Evolutionary conservation across 495 filamentous ascomycete species (phyloP).

Genomic region (Aspergillus incahuasiensis): DNA sequence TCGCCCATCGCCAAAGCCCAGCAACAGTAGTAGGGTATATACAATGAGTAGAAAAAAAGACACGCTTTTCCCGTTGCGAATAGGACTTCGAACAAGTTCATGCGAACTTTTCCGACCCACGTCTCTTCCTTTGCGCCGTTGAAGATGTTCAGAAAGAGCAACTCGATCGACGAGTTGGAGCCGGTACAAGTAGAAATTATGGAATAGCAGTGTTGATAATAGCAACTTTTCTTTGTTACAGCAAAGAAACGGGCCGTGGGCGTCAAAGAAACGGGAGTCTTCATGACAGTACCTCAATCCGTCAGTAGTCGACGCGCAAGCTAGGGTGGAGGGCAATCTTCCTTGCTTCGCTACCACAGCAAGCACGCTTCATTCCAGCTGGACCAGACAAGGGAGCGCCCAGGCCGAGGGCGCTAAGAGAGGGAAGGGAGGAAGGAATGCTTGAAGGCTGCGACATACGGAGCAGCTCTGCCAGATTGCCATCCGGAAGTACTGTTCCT

Average conservation of each 20-base stretch:
- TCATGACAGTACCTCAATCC: constrained; percentile 14
- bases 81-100: constrained; percentile 15
- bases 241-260: constrained; percentile 12
- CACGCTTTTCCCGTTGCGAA: constrained; percentile 13
- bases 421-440: constrained; percentile 9
- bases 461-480: constrained; percentile 37
- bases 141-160: constrained; percentile 15
- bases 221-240: constrained; percentile 19
- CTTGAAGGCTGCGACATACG: constrained; percentile 21
- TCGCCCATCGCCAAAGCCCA: constrained; percentile 14
- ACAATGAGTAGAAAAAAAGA: constrained; percentile 18
- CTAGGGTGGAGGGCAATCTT: constrained; percentile 38
- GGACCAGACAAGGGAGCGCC: constrained; percentile 33
- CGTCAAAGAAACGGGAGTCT: neutral
- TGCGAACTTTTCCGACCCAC: constrained; percentile 20
- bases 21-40: constrained; percentile 28
- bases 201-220: constrained; percentile 11
- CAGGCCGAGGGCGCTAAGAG: constrained; percentile 20
- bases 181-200: constrained; percentile 16
- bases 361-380: constrained; percentile 44
- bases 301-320: constrained; percentile 30
- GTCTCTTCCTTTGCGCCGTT: constrained; percentile 17
- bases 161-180: constrained; percentile 20
- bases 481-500: constrained; percentile 36
- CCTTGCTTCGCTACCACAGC: constrained; percentile 42